These are phyloP conservation scores for Lolium multiflorum DNA, from an alignment of 176 grass and related monocot genomes.

Conservation along the genomic window DNA sequence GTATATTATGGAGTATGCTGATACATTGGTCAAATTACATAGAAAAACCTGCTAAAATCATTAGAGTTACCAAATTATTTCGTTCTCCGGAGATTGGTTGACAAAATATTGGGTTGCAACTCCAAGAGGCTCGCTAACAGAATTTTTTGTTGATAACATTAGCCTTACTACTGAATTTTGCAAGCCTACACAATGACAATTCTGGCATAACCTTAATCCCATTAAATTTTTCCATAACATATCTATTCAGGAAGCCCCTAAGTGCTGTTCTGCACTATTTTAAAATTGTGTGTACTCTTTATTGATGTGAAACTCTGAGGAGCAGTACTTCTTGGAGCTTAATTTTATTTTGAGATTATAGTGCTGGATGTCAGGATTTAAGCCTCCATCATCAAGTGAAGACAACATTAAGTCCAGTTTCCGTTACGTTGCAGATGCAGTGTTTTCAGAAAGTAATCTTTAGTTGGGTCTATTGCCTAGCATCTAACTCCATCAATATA, in stretches of 20 bases:
- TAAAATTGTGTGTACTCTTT: background rate
- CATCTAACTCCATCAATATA: background rate
- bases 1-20: background rate
- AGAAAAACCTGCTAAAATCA: background rate
- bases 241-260: background rate
- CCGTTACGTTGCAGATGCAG: background rate
- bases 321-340: background rate
- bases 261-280: background rate
- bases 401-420: background rate
- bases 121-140: background rate
- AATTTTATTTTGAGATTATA: conserved; percentile 1
- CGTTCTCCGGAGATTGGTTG: background rate
- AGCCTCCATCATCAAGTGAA: background rate
- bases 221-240: background rate
- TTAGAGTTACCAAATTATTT: background rate
- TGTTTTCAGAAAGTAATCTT: conserved; percentile 15
- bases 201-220: background rate
- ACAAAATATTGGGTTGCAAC: background rate
- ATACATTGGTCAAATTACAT: background rate
- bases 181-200: background rate
- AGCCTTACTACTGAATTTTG: background rate
- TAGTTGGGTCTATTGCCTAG: background rate
- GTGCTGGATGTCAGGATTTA: background rate
- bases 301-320: background rate
- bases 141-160: background rate